Percentiles rank a stretch among this genome's conserved stretches.
These are phyloP conservation scores for Suhomyces coccinellae DNA, from an alignment of 1,139 yeast genomes.

Conservation along the genomic window DNA sequence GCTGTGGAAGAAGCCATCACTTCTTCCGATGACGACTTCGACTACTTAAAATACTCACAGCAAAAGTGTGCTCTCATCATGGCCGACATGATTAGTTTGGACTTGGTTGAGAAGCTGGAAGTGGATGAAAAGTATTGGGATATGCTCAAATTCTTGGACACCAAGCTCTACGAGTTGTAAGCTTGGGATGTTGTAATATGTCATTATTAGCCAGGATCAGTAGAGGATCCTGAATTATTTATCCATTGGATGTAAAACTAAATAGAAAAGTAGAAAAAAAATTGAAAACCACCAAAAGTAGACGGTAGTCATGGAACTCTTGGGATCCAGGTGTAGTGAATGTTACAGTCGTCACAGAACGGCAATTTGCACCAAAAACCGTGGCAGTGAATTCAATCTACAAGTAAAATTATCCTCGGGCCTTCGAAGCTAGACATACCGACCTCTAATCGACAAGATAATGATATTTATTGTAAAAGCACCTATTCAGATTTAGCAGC, in stretches of 20 bases:
- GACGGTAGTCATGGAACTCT: no score
- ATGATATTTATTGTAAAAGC: no score
- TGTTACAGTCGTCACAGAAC: no score
- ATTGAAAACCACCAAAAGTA: not conserved
- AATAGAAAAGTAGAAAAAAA: not conserved
- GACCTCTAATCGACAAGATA: no score
- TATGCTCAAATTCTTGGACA: constrained; percentile 44
- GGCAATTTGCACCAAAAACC: no score
- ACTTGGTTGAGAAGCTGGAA: constrained; percentile 45
- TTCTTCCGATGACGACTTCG: constrained; percentile 68
- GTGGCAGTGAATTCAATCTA: no score
- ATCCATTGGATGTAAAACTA: not conserved
- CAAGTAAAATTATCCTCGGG: no score
- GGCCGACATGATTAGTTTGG: constrained; percentile 72
- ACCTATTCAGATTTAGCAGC: no score
- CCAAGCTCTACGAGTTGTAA: constrained; percentile 31
- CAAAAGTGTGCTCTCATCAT: constrained; percentile 73
- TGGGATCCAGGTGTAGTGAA: no score
- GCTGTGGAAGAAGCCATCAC: constrained; percentile 36
- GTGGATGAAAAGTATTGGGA: constrained; percentile 26
- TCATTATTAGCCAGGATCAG: no score
- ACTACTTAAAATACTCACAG: constrained; percentile 70
- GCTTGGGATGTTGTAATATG: not conserved
- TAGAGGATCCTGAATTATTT: not conserved
- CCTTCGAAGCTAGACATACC: no score